phyloP scores from a whole-genome alignment of 1,139 yeast genomes.

The Insectozyma bohioensis region DNA sequence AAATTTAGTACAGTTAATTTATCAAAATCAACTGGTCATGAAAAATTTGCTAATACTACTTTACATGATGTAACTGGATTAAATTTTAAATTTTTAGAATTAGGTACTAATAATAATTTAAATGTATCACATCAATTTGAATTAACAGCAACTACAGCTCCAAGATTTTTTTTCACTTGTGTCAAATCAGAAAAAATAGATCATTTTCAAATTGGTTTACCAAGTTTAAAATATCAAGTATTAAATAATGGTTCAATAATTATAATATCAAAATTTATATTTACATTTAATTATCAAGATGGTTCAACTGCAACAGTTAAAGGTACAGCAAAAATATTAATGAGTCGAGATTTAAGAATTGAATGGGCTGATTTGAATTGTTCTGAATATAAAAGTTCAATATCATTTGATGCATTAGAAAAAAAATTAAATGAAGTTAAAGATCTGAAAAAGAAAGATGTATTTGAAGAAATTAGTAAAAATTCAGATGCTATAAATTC shows the following conservation, averaged over 20 bases:
- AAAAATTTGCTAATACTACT: conserved; percentile 3
- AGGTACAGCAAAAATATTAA: conserved; percentile 59
- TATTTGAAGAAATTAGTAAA: conserved; percentile 23
- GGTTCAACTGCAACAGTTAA: conserved; percentile 65
- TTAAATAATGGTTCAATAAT: conserved; percentile 65
- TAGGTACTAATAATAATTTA: conserved; percentile 5
- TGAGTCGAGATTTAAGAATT: conserved; percentile 61
- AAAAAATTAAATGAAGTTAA: conserved; percentile 20
- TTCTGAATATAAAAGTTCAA: conserved; percentile 27
- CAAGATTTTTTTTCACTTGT: conserved; percentile 58
- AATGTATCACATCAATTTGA: conserved; percentile 52
- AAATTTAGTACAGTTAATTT: conserved; percentile 14
- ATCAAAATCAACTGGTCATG: conserved; percentile 1
- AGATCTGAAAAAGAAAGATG: conserved; percentile 22
- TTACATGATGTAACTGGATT: conserved; percentile 11
- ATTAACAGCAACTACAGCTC: conserved; percentile 63
- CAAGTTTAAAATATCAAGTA: conserved; percentile 66
- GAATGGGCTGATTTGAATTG: conserved; percentile 71
- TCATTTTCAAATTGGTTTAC: conserved; percentile 57
- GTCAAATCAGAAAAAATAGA: conserved; percentile 52
- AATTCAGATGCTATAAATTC: conserved; percentile 26
- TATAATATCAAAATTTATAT: conserved; percentile 55
- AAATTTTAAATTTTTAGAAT: conserved; percentile 10
- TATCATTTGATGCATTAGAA: conserved; percentile 27
- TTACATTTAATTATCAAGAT: conserved; percentile 60